Base-by-base conservation (phyloP, 768 basidiomycete species). In the Suillus tomentosus region DNA sequence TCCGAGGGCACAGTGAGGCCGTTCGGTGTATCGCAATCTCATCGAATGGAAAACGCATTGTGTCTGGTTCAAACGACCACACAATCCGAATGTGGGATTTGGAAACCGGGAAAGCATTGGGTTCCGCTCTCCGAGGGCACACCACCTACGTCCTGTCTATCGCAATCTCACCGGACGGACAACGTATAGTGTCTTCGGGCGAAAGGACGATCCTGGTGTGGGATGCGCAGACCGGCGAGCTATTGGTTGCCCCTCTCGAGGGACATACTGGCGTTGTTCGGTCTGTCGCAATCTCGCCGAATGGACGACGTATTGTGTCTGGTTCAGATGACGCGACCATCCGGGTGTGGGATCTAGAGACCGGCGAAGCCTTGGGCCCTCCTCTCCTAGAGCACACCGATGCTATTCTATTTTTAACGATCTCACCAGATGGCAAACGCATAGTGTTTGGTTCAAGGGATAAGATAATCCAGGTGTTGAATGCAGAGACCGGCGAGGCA, bases 131-230 rank as follows among this genome's bases (percentile, higher is more conserved):
- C 1, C 68, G 68, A 15, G 74, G 71, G 6, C 74, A 76, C 45
- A 64, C 65, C 36, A 68, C 67, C 3, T 68, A 69, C 24, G 70
- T 77, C 17, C 69, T 69, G 66, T 77, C 68, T 56, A 69, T 77
- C 64, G 58, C 73, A 1, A 74, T 77, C 67, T 76, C 74, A 22
- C 74, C 74, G 48, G 62, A 76, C 63, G 76, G 76, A 53, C 66
- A 65, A 34, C 68, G 68, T 39, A 67, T 76, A 48, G 76, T 78
- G 37, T 77, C 76, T 24, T 75, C 75, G 0, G 68, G 71, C 34
- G 70, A 77, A 42, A 70, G 65, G 45, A 67, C 65, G 2, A 71
- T 78, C 15, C 74, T 69, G 5, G 37, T 78, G 58, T 76, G 75
- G 75, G 67, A 77, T 24, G 74, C 68, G 8, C 63, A 69, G 7